Conservation (phyloP, 495 filamentous ascomycete species). For the Xylaria scruposa region DNA sequence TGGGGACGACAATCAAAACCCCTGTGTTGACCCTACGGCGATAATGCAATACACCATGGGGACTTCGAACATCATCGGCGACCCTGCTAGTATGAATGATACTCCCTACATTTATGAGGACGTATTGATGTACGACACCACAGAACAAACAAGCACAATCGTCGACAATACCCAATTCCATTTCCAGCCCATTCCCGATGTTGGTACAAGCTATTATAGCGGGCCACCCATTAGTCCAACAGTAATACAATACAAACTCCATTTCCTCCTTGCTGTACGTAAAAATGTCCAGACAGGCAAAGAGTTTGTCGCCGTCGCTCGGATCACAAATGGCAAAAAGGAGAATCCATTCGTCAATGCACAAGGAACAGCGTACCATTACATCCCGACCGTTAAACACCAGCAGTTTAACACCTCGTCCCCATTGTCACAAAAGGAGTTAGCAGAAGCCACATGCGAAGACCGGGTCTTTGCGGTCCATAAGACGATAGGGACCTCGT, state of each 20-base stretch:
- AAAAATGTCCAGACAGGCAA: conserved; percentile 8
- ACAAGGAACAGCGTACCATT: neutral
- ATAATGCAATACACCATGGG: neutral
- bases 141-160: neutral
- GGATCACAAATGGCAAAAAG: neutral
- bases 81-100: neutral
- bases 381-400: neutral
- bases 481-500: neutral
- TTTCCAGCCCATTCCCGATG: neutral
- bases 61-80: neutral
- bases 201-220: neutral
- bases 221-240: neutral
- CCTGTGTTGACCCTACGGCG: neutral
- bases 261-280: neutral
- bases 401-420: neutral
- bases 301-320: conserved; percentile 6
- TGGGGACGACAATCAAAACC: neutral
- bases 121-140: neutral
- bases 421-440: neutral
- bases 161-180: neutral
- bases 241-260: conserved; percentile 8
- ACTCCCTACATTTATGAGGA: neutral
- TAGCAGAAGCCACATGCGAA: neutral
- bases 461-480: neutral
- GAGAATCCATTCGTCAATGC: conserved; percentile 6